Conservation (phyloP, 2,329 filamentous ascomycete genomes). For the Lomentospora prolificans region DNA sequence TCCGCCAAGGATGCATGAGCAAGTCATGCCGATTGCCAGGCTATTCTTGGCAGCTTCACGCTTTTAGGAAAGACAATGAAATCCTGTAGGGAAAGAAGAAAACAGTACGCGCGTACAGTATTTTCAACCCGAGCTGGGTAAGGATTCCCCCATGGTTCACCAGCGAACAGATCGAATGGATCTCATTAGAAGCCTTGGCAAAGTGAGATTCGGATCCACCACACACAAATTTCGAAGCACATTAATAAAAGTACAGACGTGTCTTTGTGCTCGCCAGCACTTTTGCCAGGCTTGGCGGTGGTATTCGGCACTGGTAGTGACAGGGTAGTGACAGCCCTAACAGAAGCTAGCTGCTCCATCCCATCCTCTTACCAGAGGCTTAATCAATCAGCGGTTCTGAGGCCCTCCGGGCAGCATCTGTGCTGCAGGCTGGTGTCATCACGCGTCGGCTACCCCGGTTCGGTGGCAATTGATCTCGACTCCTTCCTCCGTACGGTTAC, state of each 20-base stretch:
- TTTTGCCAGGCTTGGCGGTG: too few relatives aligned
- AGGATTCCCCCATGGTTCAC: not conserved
- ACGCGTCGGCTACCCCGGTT: not conserved
- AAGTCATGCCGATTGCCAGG: not conserved
- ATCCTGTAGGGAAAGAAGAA: not conserved
- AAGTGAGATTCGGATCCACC: not conserved
- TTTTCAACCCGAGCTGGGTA: not conserved
- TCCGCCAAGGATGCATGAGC: not conserved
- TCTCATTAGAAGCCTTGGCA: not conserved
- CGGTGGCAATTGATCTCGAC: not conserved
- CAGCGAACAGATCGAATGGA: not conserved
- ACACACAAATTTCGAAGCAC: too few relatives aligned
- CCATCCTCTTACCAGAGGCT: too few relatives aligned
- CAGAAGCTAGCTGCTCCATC: too few relatives aligned
- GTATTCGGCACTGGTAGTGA: too few relatives aligned
- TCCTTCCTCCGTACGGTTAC: not conserved
- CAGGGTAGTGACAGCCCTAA: too few relatives aligned
- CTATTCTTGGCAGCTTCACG: not conserved
- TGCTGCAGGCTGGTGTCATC: not conserved
- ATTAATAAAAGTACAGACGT: too few relatives aligned
- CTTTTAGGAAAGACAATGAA: not conserved
- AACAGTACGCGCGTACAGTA: not conserved
- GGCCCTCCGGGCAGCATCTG: not conserved
- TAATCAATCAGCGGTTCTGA: not conserved
- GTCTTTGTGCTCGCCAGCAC: too few relatives aligned